Evolutionary conservation across 2,329 filamentous ascomycete species (phyloP), one percentile per base, ranked within the genome.

Genomic region (Arthroderma sp.): DNA sequence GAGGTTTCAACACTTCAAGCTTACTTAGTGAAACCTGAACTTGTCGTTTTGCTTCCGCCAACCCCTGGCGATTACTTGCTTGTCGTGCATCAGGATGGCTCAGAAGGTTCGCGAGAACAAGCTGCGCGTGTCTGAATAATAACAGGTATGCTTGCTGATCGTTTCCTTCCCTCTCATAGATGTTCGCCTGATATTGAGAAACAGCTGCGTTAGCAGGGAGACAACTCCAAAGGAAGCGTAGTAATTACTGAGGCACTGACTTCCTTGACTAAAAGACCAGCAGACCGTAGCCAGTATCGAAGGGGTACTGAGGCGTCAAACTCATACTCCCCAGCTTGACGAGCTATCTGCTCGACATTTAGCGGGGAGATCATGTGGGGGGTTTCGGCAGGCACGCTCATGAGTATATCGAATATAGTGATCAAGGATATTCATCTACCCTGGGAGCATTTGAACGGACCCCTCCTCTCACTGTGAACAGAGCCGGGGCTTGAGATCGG

Each of bases 91-190:
- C 78, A 1, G 89, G 87, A 55, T 96, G 91, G 1, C 69, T 73
- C 0, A 77, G 73, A 6, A 98, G 71, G 44, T 82, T 74, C 5
- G 85, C 76, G 29, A 94, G 69, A 27, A 94, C 77, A n/a, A 98
- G 78, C 43, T 81, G 74, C 6, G 86, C 86, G 65, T 94, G 87
- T 53, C 91, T 80, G 60, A 91, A 85, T n/a, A 94, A 76, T 47
- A 96, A 78, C 44, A 95, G 75, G 62, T 94, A 98, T 4, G 89
- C 85, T 58, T 91, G 83, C 55, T 87, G 78, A 51, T 86, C 78
- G 63, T 95, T 88, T 56, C 82, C 81, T 63, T 96, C 89, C 36
- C 76, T 75, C 56, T 91, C 75, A 59, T 94, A 94, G 54, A 89
- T 85, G 42, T 78, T 73, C 15, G 86, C 88, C 32, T 34, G 11